These are phyloP conservation scores for Phanerochaete carnosa DNA, from an alignment of 768 basidiomycete species.

Conservation along the genomic window DNA sequence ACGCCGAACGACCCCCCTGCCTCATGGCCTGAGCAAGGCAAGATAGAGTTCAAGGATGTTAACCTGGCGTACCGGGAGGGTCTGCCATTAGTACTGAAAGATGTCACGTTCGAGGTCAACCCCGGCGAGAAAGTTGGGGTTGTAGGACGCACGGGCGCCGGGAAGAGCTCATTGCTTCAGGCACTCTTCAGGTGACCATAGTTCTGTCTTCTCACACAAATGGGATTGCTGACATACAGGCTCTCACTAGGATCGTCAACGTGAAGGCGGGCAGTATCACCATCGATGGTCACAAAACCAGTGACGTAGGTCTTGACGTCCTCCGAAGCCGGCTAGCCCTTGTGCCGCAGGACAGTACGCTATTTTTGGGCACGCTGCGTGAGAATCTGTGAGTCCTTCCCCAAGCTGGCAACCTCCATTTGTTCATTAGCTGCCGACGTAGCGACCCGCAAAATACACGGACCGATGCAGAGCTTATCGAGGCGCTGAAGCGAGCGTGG, in stretches of 20 bases:
- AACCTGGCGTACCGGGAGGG: slow-evolving; percentile 83
- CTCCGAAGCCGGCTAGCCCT: slow-evolving; percentile 55
- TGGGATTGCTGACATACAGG: background rate
- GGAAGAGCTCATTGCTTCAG: slow-evolving; percentile 57
- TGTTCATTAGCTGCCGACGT: slow-evolving; percentile 28
- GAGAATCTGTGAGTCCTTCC: slow-evolving; percentile 53
- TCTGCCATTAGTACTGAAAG: slow-evolving; percentile 83
- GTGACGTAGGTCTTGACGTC: slow-evolving; percentile 49
- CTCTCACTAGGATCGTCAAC: slow-evolving; percentile 50
- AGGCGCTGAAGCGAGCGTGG: slow-evolving; percentile 57
- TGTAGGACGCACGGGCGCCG: slow-evolving; percentile 44
- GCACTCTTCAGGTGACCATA: slow-evolving; percentile 46
- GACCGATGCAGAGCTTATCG: slow-evolving; percentile 49
- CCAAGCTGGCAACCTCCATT: slow-evolving; percentile 31
- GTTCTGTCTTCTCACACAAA: background rate
- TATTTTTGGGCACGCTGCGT: slow-evolving; percentile 77
- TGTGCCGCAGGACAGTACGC: slow-evolving; percentile 69
- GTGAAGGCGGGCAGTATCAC: slow-evolving; percentile 52
- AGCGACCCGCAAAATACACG: slow-evolving; percentile 52
- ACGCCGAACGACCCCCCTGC: slow-evolving; percentile 48
- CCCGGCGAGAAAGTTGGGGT: slow-evolving; percentile 77
- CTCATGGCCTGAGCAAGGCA: slow-evolving; percentile 75
- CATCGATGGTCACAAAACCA: slow-evolving; percentile 55
- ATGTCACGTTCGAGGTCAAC: slow-evolving; percentile 63
- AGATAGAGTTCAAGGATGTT: slow-evolving; percentile 70